phyloP scores from a whole-genome alignment of 805 yeast species.

The Candida insectorum region DNA sequence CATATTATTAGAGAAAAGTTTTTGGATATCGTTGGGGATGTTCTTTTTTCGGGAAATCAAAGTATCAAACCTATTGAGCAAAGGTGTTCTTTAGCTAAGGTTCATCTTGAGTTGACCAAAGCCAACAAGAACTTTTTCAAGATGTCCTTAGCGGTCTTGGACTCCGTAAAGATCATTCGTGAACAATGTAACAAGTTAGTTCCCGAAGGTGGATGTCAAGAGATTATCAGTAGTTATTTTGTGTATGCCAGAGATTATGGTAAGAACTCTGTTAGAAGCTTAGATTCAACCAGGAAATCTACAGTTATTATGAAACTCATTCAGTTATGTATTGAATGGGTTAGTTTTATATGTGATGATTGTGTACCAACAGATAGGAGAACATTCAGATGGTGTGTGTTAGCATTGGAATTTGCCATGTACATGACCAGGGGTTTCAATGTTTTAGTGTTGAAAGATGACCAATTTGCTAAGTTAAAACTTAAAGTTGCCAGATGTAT shows the following conservation, averaged over 20 bases:
- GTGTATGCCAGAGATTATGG: slow-evolving; percentile 81
- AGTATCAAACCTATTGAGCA: slow-evolving; percentile 48
- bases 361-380: slow-evolving; percentile 88
- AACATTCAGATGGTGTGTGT: slow-evolving; percentile 94
- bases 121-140: slow-evolving; percentile 65
- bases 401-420: slow-evolving; percentile 95
- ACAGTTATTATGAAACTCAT: slow-evolving; percentile 69
- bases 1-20: slow-evolving; percentile 56
- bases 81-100: slow-evolving; percentile 66
- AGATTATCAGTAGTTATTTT: slow-evolving; percentile 69
- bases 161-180: slow-evolving; percentile 50
- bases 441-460: slow-evolving; percentile 74
- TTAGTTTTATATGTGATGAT: slow-evolving; percentile 87
- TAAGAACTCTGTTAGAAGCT: slow-evolving; percentile 59
- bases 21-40: slow-evolving; percentile 53
- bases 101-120: slow-evolving; percentile 68
- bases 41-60: slow-evolving; percentile 38
- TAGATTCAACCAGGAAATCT: slow-evolving; percentile 65
- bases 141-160: slow-evolving; percentile 63
- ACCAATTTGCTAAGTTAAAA: slow-evolving; percentile 68
- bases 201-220: slow-evolving; percentile 61
- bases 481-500: slow-evolving; percentile 90
- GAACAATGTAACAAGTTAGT: slow-evolving; percentile 52
- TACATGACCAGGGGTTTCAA: slow-evolving; percentile 88
- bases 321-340: slow-evolving; percentile 82